Evolutionary conservation across 2,329 filamentous ascomycete genomes (phyloP).

Genomic region (Ophiocordyceps camponoti-floridani): DNA sequence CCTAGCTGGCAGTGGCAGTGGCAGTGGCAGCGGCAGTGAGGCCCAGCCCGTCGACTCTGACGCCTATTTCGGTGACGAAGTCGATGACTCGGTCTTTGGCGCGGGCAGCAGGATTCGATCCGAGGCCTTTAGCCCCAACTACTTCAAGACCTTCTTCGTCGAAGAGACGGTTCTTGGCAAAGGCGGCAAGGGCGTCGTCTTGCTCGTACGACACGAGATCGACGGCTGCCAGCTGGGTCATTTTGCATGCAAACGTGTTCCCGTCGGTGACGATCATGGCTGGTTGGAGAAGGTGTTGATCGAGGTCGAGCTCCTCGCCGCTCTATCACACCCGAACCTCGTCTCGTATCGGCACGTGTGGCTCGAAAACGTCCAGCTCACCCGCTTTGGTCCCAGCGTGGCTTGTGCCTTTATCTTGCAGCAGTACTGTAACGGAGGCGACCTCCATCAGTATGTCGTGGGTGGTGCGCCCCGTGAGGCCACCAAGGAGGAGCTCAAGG

Average conservation of each 20-base stretch:
- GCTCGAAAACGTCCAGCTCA: slow-evolving; percentile 78
- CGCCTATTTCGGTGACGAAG: slow-evolving; percentile 9
- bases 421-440: slow-evolving; percentile 90
- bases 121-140: slow-evolving; percentile 77
- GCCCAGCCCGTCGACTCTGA: slow-evolving; percentile 1
- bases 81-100: slow-evolving; percentile 33
- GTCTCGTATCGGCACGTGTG: slow-evolving; percentile 96
- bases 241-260: slow-evolving; percentile 93
- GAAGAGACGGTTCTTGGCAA: slow-evolving; percentile 74
- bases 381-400: slow-evolving; percentile 74
- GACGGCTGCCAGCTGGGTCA: slow-evolving; percentile 77
- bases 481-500: slow-evolving; percentile 76
- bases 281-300: slow-evolving; percentile 90
- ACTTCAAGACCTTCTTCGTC: slow-evolving; percentile 85
- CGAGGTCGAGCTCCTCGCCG: slow-evolving; percentile 83
- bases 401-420: slow-evolving; percentile 94
- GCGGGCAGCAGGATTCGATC: slow-evolving; percentile 58
- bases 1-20: slow-evolving; percentile 8
- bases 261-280: slow-evolving; percentile 81
- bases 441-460: slow-evolving; percentile 76
- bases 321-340: slow-evolving; percentile 82
- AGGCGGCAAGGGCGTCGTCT: slow-evolving; percentile 85
- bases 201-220: slow-evolving; percentile 83
- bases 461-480: slow-evolving; percentile 42
- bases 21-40: slow-evolving; percentile 1